Conservation (phyloP, 495 filamentous ascomycete species). For the Platismatia glauca region DNA sequence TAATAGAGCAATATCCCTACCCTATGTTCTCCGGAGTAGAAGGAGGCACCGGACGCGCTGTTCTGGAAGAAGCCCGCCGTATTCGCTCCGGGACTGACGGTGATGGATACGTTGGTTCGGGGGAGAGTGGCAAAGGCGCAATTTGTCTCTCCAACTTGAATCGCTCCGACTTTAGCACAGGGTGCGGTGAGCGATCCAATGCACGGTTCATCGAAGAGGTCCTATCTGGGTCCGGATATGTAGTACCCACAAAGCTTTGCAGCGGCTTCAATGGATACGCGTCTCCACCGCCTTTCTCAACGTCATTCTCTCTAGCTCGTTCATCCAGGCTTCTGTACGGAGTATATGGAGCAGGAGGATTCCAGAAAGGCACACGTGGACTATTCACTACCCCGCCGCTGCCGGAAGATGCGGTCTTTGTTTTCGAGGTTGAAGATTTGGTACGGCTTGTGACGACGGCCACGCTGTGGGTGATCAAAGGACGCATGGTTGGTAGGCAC, state of each 20-base stretch:
- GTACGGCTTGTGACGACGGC: not conserved
- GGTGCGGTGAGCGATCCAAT: not conserved
- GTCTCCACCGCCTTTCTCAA: not conserved
- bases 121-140: not conserved
- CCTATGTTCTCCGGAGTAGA: not conserved
- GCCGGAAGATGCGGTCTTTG: not conserved
- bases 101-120: not conserved
- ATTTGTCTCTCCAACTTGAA: not conserved
- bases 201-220: not conserved
- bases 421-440: not conserved
- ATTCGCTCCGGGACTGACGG: not conserved
- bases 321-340: not conserved
- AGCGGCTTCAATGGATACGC: not conserved
- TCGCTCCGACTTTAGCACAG: not conserved
- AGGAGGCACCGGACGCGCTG: not conserved
- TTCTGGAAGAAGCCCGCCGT: not conserved
- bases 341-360: not conserved
- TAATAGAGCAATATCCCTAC: not conserved
- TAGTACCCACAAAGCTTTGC: not conserved
- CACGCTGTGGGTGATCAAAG: conserved; percentile 25
- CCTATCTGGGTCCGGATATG: not conserved
- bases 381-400: not conserved
- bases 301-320: not conserved
- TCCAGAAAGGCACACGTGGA: not conserved
- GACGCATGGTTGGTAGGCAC: no score